Conservation (phyloP, 75 land plant species). For the Isoetes taiwanensis region DNA sequence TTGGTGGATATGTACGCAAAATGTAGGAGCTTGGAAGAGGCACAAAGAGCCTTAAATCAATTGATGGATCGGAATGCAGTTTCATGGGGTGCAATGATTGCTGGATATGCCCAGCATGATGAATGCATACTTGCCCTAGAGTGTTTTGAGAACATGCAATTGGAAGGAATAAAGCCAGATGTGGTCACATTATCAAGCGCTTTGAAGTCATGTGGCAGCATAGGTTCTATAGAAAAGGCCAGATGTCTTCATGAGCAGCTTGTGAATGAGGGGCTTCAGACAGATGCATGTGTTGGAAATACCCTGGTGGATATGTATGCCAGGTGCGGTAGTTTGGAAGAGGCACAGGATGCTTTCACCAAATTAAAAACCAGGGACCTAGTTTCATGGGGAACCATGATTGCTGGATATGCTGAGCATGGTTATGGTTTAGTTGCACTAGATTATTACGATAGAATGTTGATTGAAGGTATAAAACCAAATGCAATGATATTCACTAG, state of each 20-base stretch:
- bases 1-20: background rate
- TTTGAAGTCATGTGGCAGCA: too few species aligned
- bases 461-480: too few species aligned
- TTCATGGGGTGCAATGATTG: background rate
- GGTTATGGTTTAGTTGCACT: background rate
- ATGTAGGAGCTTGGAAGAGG: background rate
- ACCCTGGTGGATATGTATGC: background rate
- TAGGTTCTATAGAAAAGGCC: background rate
- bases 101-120: background rate
- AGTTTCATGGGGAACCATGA: background rate
- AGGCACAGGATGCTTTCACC: background rate
- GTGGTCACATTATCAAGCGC: background rate
- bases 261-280: background rate
- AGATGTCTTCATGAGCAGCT: background rate
- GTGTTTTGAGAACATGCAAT: background rate
- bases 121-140: background rate
- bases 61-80: background rate
- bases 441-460: background rate
- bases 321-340: background rate
- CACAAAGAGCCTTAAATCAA: background rate
- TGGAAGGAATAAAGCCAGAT: background rate
- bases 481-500: too few species aligned
- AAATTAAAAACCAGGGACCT: background rate
- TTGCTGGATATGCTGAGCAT: background rate
- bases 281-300: background rate